Conservation (phyloP, 371 early-diverging fungal species). For the Scutellospora calospora region DNA sequence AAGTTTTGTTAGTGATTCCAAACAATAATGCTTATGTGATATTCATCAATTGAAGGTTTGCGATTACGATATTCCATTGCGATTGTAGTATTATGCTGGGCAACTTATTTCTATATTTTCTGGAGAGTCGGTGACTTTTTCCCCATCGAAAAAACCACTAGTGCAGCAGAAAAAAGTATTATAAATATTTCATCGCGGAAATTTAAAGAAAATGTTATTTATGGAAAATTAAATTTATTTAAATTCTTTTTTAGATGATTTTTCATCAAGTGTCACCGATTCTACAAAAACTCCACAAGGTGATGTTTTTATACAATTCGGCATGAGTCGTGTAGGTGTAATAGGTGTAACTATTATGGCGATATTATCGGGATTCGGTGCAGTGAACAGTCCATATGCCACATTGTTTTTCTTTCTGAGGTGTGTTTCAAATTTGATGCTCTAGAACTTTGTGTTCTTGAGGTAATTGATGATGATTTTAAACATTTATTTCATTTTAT, state of each 20-base stretch:
- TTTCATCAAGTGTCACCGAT: neutral
- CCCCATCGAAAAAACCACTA: constrained; percentile 50
- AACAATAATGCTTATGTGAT: neutral
- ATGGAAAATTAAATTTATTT: neutral
- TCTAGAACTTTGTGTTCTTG: no score
- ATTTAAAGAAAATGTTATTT: neutral
- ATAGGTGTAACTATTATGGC: constrained; percentile 94
- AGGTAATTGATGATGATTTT: neutral
- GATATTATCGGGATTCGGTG: constrained; percentile 93
- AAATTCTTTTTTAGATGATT: neutral
- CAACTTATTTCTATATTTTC: constrained; percentile 74
- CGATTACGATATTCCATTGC: constrained; percentile 53
- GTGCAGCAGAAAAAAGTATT: neutral
- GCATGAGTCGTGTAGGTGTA: constrained; percentile 83
- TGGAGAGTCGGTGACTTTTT: constrained; percentile 70
- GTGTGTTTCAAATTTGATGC: constrained; percentile 44
- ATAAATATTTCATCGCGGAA: neutral
- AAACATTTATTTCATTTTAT: neutral
- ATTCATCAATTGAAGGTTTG: constrained; percentile 46
- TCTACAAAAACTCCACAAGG: neutral
- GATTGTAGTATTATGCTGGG: constrained; percentile 61
- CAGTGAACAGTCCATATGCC: constrained; percentile 89
- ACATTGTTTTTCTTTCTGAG: constrained; percentile 71
- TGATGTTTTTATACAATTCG: constrained; percentile 64
- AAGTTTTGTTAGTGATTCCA: neutral